Evolutionary conservation across 495 filamentous ascomycete genomes (phyloP).

Genomic region (Neurospora sp.): DNA sequence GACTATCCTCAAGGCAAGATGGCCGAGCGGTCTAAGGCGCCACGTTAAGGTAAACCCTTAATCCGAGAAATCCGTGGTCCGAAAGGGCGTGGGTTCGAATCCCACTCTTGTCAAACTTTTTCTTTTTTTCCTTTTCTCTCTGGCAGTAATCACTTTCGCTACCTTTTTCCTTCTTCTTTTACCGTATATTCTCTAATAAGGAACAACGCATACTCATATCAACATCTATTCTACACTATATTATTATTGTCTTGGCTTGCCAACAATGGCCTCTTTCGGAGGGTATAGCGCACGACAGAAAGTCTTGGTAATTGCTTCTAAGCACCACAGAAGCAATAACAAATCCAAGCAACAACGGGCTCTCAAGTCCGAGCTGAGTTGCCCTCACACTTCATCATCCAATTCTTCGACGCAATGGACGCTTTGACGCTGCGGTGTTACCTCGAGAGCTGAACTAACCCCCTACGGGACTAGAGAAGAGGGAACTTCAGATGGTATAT

Average conservation of each 20-base stretch:
- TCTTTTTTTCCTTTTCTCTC: not conserved
- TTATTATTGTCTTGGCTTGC: not conserved
- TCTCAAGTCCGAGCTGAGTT: not conserved
- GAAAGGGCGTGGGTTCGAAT: conserved; percentile 7
- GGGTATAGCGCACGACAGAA: not conserved
- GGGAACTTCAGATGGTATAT: not conserved
- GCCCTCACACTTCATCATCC: not conserved
- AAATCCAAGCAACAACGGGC: not conserved
- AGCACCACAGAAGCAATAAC: not conserved
- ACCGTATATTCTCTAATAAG: not conserved
- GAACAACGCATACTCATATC: not conserved
- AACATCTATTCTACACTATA: not conserved
- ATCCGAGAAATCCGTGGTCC: conserved; percentile 2
- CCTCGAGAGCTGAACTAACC: not conserved
- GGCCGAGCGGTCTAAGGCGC: not conserved
- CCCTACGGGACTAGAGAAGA: not conserved
- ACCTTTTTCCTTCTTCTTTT: not conserved
- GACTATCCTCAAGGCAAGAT: not conserved
- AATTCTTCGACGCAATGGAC: no score
- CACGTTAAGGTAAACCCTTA: not conserved
- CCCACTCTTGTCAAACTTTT: not conserved
- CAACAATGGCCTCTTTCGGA: not conserved
- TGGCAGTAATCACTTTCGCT: no score
- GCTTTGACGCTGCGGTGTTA: not conserved
- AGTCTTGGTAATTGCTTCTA: not conserved